A percentile compares a stretch with the other conserved stretches of the same genome.
phyloP scores from a whole-genome alignment of 352 stramenopile genomes.

The Phytopythium ostracodes region DNA sequence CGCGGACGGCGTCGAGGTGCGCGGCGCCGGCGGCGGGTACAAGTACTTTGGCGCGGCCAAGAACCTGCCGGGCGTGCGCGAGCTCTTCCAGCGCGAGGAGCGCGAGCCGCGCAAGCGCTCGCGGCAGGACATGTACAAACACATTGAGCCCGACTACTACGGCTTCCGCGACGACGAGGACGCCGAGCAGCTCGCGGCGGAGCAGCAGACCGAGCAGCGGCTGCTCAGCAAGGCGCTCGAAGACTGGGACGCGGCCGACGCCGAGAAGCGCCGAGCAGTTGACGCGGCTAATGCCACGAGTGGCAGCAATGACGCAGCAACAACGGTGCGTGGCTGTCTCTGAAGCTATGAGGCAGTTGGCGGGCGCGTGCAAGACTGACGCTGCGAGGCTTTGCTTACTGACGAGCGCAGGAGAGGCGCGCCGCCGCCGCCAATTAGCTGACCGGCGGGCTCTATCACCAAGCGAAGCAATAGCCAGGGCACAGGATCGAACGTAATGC shows the following conservation, averaged over 20 bases:
- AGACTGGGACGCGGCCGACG: constrained; percentile 48
- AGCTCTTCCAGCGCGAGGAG: constrained; percentile 90
- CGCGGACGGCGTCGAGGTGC: constrained; percentile 63
- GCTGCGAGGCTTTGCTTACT: background rate
- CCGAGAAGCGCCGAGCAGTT: constrained; percentile 9
- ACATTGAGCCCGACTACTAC: constrained; percentile 88
- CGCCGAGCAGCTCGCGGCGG: constrained; percentile 40
- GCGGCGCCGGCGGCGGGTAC: constrained; percentile 82
- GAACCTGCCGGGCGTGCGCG: constrained; percentile 93
- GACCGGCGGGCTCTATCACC: too few relatives aligned
- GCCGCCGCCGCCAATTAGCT: background rate
- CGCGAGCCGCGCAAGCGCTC: constrained; percentile 52
- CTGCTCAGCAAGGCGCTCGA: constrained; percentile 47
- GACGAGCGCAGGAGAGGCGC: background rate
- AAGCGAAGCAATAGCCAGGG: background rate
- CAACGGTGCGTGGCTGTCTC: background rate
- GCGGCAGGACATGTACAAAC: constrained; percentile 87
- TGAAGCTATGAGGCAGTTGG: background rate
- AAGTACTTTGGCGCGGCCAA: constrained; percentile 97
- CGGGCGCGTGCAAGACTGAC: background rate
- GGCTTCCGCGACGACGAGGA: constrained; percentile 70
- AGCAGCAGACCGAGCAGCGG: constrained; percentile 38
- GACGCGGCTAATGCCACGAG: background rate
- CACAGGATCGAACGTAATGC: background rate
- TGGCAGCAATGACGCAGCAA: background rate